Evolutionary conservation across 345 rosid species (phyloP), one percentile per base, ranked within the genome.

Genomic region (Salix arbutifolia): DNA sequence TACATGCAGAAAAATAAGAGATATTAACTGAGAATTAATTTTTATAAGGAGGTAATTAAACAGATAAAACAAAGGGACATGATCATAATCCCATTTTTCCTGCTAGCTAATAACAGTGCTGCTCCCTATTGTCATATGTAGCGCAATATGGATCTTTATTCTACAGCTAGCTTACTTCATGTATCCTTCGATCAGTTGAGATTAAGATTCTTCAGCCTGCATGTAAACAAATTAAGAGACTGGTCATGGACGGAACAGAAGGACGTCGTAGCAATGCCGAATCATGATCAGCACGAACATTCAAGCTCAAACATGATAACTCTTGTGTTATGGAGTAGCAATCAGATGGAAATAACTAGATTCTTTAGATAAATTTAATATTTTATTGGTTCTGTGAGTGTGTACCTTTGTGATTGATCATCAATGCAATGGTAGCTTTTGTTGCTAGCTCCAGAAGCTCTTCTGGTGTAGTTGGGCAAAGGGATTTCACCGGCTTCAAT

Each of bases 401-500:
- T 3, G 1, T 74, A 76, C 79, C 80, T 74, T 38, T 86, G 78
- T 37, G 84, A 83, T 58, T 42, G 46, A 42, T 76, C 85, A 12
- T 88, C 85, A 46, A 79, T 44, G 83, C 23, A 83, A n/a, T 25
- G 64, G 74, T 44, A 69, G 11, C 46, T 72, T 21, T 74, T 68
- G 76, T 21, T 67, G 68, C n/a, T 25, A n/a, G 65, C 53, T 1
- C 74, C 79, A 70, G n/a, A n/a, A n/a, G 58, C 35, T 74, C 86
- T 88, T 70, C 67, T 79, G 13, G 46, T 11, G 76, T 88, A 88
- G 53, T 78, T 75, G 28, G 90, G 90, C 70, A 88, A 67, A 33
- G 89, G 89, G 18, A 84, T 75, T n/a, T 79, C 84, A 16, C 90
- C 87, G 26, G 86, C 70, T 60, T 88, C 90, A 65, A 88, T 88